A percentile compares a stretch with the other conserved stretches of the same genome.
Evolutionary conservation across 73 alveolate genomes (phyloP).

Genomic region (Stentor roeselii): DNA sequence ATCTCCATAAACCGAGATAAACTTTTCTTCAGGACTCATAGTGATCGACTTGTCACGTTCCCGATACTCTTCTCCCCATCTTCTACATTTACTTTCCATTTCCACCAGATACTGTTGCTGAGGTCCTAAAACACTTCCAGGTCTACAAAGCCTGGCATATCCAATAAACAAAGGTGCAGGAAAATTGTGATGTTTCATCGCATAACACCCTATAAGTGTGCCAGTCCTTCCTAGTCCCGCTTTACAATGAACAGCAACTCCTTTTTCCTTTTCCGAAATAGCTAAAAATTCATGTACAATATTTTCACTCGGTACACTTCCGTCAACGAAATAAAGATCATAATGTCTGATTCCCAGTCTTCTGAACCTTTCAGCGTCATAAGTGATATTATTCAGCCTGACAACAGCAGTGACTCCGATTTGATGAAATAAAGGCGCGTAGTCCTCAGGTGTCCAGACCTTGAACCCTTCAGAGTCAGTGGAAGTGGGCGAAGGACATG

Average conservation of each 20-base stretch:
- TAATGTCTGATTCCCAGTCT: slow-evolving; percentile 74
- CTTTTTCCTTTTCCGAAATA: slow-evolving; percentile 79
- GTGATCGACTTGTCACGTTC: background rate
- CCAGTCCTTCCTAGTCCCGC: slow-evolving; percentile 99
- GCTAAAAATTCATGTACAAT: slow-evolving; percentile 71
- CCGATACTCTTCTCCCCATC: slow-evolving; percentile 24
- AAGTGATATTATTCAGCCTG: slow-evolving; percentile 78
- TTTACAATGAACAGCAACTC: slow-evolving; percentile 96
- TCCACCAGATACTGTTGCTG: slow-evolving; percentile 55
- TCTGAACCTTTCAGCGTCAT: slow-evolving; percentile 69
- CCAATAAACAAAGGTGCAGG: slow-evolving; percentile 85
- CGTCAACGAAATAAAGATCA: slow-evolving; percentile 93
- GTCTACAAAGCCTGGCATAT: slow-evolving; percentile 80
- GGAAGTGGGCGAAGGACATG: slow-evolving; percentile 60
- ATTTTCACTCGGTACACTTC: slow-evolving; percentile 88
- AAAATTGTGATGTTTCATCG: slow-evolving; percentile 78
- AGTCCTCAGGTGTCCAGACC: slow-evolving; percentile 85
- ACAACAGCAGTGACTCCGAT: slow-evolving; percentile 75
- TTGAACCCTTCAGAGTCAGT: slow-evolving; percentile 55
- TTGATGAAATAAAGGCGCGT: slow-evolving; percentile 86
- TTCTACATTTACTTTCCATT: slow-evolving; percentile 22
- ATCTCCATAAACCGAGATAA: slow-evolving; percentile 41
- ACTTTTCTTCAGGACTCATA: slow-evolving; percentile 18
- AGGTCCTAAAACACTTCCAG: slow-evolving; percentile 88
- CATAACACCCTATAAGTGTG: slow-evolving; percentile 83